A percentile compares a stretch with the other conserved stretches of the same genome.
These are phyloP conservation scores for Tuber brumale DNA, from an alignment of 495 filamentous ascomycete species.

Conservation along the genomic window DNA sequence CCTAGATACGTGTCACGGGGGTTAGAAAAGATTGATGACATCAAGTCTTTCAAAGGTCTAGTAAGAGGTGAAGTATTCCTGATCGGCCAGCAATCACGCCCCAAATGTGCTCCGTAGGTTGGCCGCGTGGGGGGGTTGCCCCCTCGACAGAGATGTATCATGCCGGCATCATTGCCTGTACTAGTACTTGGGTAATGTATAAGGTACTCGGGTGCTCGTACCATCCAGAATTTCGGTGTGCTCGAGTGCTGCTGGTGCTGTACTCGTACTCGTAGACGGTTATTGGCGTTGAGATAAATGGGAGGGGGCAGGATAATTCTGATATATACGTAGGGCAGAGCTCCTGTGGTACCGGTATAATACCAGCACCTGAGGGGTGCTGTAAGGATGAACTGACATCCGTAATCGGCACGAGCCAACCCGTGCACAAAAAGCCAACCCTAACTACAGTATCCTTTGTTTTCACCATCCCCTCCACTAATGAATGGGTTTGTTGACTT, in stretches of 20 bases:
- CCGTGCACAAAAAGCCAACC: background rate
- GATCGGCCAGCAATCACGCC: background rate
- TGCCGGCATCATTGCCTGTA: background rate
- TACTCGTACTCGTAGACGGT: background rate
- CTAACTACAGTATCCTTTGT: background rate
- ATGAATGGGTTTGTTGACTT: background rate
- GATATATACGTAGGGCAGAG: background rate
- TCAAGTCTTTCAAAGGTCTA: background rate
- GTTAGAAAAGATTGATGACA: background rate
- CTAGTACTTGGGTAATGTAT: background rate
- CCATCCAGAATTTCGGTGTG: background rate
- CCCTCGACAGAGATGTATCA: background rate
- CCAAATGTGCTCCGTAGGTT: background rate
- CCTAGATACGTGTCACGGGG: conserved; percentile 1
- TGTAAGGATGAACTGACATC: background rate
- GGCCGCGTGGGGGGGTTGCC: background rate
- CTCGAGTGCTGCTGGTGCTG: too few relatives aligned
- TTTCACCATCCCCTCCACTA: background rate
- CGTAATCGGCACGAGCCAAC: background rate
- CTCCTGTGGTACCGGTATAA: background rate
- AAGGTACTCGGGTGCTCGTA: background rate
- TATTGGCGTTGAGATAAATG: background rate
- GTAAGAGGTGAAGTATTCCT: background rate
- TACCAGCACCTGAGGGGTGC: too few relatives aligned
- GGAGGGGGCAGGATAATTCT: background rate